Evolutionary conservation across 2,329 filamentous ascomycete genomes (phyloP).

Genomic region (Phialophora expanda): DNA sequence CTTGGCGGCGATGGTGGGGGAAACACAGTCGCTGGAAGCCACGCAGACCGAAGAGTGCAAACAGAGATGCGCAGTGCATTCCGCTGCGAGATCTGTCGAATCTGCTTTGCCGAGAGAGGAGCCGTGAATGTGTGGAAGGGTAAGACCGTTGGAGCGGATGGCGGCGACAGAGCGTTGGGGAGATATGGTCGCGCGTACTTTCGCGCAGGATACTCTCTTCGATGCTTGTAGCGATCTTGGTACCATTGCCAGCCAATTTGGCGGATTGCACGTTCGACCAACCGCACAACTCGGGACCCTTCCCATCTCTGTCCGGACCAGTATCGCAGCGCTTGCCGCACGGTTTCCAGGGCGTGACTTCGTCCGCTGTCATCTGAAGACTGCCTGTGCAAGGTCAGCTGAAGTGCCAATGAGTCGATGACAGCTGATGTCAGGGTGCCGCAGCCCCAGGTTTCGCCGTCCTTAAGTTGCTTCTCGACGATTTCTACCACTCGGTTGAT

Average conservation of each 20-base stretch:
- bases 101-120: constrained; percentile 86
- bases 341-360: constrained; percentile 38
- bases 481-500: constrained; percentile 90
- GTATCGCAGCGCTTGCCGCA: constrained; percentile 48
- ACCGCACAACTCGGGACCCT: constrained; percentile 79
- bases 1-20: constrained; percentile 81
- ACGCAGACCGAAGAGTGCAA: constrained; percentile 82
- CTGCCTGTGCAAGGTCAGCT: constrained; percentile 48
- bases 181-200: constrained; percentile 75
- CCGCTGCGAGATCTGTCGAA: constrained; percentile 90
- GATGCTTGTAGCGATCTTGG: constrained; percentile 73
- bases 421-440: constrained; percentile 65
- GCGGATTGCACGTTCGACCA: constrained; percentile 83
- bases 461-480: constrained; percentile 82
- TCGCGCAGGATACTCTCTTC: constrained; percentile 60
- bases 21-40: constrained; percentile 81
- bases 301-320: constrained; percentile 85
- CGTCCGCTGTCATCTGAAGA: constrained; percentile 20
- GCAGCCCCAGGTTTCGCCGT: constrained; percentile 84
- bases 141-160: constrained; percentile 88
- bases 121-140: constrained; percentile 98
- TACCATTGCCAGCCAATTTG: constrained; percentile 86
- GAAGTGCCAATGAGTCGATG: constrained; percentile 59
- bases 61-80: constrained; percentile 93
- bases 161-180: constrained; percentile 74